Conservation (phyloP, 1,139 yeast species). For the Pichia sp. region DNA sequence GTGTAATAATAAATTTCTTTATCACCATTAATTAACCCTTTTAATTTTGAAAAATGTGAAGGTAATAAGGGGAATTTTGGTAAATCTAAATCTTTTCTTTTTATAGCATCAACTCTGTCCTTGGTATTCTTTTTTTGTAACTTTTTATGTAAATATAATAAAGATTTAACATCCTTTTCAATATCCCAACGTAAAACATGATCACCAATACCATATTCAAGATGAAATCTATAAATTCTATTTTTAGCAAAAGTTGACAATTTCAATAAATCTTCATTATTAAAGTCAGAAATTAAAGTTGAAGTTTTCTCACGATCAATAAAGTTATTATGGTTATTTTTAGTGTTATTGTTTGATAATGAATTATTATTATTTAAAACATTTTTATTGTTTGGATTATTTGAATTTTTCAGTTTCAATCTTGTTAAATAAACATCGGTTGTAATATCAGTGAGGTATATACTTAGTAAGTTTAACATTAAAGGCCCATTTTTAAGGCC, state of each 20-base stretch:
- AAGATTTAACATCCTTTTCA: conserved; percentile 64
- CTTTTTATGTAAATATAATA: conserved; percentile 60
- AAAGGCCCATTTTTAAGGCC: conserved; percentile 79
- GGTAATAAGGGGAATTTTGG: conserved; percentile 37
- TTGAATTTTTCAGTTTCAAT: neutral
- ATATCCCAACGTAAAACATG: conserved; percentile 77
- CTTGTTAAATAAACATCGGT: conserved; percentile 17
- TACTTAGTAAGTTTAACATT: conserved; percentile 63
- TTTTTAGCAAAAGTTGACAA: conserved; percentile 25
- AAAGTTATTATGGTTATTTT: neutral
- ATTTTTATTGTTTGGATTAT: conserved; percentile 31
- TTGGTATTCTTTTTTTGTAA: conserved; percentile 44
- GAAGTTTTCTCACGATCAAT: neutral
- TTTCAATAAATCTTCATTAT: conserved; percentile 5
- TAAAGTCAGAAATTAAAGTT: neutral
- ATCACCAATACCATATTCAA: conserved; percentile 87
- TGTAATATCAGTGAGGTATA: conserved; percentile 53
- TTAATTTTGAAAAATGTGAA: conserved; percentile 7
- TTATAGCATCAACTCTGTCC: conserved; percentile 21
- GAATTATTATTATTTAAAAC: neutral
- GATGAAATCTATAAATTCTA: conserved; percentile 55
- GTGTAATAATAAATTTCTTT: neutral
- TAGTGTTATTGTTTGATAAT: neutral
- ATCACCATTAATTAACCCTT: conserved; percentile 11
- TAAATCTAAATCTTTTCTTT: conserved; percentile 31